These are phyloP conservation scores for Ambispora gerdemannii DNA, from an alignment of 192 early-diverging fungal species.

Conservation along the genomic window DNA sequence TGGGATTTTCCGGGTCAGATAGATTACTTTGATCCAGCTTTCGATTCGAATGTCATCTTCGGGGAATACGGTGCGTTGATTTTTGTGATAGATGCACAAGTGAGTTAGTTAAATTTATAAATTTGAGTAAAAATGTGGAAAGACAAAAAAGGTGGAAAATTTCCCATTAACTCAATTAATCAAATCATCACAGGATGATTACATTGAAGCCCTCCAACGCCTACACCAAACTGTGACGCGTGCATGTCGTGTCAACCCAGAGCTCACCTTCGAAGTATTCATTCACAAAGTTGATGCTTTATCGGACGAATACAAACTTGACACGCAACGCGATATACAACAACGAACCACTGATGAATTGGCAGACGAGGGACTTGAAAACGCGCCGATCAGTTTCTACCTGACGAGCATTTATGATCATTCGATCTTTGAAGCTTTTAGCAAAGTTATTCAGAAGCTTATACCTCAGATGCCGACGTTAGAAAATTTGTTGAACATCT, in stretches of 20 bases:
- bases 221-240: constrained; percentile 69
- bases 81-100: constrained; percentile 95
- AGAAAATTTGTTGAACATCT: constrained; percentile 86
- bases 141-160: too few relatives aligned
- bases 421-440: constrained; percentile 92
- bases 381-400: constrained; percentile 76
- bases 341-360: constrained; percentile 87
- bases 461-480: constrained; percentile 81
- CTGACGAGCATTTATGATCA: constrained; percentile 94
- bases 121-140: too few relatives aligned
- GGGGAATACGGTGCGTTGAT: constrained; percentile 74
- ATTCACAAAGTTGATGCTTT: constrained; percentile 97
- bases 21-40: constrained; percentile 73
- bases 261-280: constrained; percentile 89
- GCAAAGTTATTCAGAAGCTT: constrained; percentile 89
- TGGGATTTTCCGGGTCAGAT: constrained; percentile 93
- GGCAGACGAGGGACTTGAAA: constrained; percentile 70
- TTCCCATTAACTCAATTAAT: too few relatives aligned
- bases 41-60: constrained; percentile 63
- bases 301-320: constrained; percentile 93
- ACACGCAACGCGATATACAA: constrained; percentile 93
- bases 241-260: constrained; percentile 76
- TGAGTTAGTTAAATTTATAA: constrained; percentile 32
- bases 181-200: constrained; percentile 65
- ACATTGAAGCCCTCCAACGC: constrained; percentile 69